Conservation (phyloP, 306 rosid genomes). For the Elaeagnus macrophylla region DNA sequence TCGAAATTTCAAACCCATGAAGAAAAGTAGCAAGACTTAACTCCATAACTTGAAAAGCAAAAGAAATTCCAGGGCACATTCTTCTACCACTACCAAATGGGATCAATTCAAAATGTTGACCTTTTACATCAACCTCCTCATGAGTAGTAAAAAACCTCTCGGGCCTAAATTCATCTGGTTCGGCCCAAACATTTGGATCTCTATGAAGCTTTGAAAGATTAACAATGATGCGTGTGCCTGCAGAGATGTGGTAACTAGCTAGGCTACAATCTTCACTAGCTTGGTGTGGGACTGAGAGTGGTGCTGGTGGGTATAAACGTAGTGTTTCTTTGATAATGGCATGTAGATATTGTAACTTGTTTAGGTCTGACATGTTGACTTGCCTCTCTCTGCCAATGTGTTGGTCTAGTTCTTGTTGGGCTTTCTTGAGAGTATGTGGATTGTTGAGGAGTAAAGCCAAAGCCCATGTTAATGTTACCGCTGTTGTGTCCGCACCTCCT, state of each 20-base stretch:
- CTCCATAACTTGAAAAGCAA: slow-evolving; percentile 15
- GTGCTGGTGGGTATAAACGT: slow-evolving; percentile 21
- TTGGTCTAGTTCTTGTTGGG: slow-evolving; percentile 16
- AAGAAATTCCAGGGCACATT: slow-evolving; percentile 23
- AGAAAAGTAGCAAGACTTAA: slow-evolving; percentile 17
- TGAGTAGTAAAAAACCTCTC: slow-evolving; percentile 18
- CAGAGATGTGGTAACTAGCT: slow-evolving; percentile 14
- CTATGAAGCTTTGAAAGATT: slow-evolving; percentile 24
- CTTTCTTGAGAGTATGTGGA: slow-evolving; percentile 3
- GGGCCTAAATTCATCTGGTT: slow-evolving; percentile 19
- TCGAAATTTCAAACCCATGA: slow-evolving; percentile 10
- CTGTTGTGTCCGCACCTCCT: slow-evolving; percentile 17
- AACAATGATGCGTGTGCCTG: slow-evolving; percentile 18
- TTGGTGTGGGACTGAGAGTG: slow-evolving; percentile 21
- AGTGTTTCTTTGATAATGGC: slow-evolving; percentile 25
- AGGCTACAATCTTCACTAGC: slow-evolving; percentile 20
- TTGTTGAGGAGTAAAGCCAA: slow-evolving; percentile 21
- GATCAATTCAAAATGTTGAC: slow-evolving; percentile 17
- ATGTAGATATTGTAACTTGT: slow-evolving; percentile 19
- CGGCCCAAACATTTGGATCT: slow-evolving; percentile 26
- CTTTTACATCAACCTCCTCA: slow-evolving; percentile 16
- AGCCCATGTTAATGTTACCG: slow-evolving; percentile 24
- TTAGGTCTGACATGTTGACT: slow-evolving; percentile 18
- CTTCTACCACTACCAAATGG: slow-evolving; percentile 36
- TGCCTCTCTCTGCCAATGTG: slow-evolving; percentile 14